Evolutionary conservation across 768 basidiomycete genomes (phyloP).

Genomic region (Lactarius pseudohatsudake): DNA sequence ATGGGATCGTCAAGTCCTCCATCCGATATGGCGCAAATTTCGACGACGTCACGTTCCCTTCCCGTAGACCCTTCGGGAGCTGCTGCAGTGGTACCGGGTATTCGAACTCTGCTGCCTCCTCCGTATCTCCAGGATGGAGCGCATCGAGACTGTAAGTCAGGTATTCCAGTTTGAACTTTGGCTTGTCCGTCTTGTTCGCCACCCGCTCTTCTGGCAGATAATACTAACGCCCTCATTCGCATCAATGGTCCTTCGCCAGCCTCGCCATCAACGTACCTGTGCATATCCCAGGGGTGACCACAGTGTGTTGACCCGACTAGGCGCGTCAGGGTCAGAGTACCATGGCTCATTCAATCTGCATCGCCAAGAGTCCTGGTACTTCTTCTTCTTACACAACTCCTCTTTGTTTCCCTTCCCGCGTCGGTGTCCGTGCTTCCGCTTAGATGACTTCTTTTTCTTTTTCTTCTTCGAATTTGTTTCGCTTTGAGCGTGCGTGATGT

Average conservation of each 20-base stretch:
- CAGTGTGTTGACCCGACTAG: constrained; percentile 65
- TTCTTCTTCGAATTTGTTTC: constrained; percentile 4
- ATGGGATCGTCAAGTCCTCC: constrained; percentile 73
- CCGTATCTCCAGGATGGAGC: constrained; percentile 41
- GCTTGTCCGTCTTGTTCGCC: constrained; percentile 47
- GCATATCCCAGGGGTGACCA: constrained; percentile 82
- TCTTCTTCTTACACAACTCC: constrained; percentile 47
- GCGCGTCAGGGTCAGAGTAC: constrained; percentile 62
- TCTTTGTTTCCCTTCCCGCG: constrained; percentile 33
- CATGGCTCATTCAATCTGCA: constrained; percentile 60
- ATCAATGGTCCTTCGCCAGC: constrained; percentile 13
- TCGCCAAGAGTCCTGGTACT: constrained; percentile 60
- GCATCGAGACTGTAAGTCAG: constrained; percentile 54
- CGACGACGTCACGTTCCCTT: constrained; percentile 43
- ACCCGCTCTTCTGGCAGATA: constrained; percentile 55
- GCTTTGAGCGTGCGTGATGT: constrained; percentile 48
- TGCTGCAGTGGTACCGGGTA: constrained; percentile 58
- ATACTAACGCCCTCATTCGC: constrained; percentile 45
- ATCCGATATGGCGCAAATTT: constrained; percentile 70
- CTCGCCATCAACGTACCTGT: constrained; percentile 55
- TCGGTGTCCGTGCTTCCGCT: constrained; percentile 50
- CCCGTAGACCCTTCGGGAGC: constrained; percentile 51
- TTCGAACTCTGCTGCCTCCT: constrained; percentile 34
- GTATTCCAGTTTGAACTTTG: constrained; percentile 77
- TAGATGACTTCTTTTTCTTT: constrained; percentile 26